These are phyloP conservation scores for Halophytophthora polymorphica DNA, from an alignment of 352 stramenopile genomes.

Conservation along the genomic window DNA sequence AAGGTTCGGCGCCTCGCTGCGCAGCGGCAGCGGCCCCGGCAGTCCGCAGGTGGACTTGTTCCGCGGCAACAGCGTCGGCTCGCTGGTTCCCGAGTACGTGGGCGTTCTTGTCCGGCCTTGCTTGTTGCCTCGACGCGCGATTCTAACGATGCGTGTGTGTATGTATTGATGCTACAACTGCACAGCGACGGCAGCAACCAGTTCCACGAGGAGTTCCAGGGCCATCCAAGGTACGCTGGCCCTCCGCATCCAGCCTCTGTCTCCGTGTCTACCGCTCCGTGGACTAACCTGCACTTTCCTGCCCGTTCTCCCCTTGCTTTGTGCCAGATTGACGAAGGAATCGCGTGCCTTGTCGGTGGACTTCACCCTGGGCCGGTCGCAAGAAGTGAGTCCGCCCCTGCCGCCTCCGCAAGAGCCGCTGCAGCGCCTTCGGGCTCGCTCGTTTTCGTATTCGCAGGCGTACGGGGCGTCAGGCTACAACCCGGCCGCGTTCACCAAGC, in stretches of 20 bases:
- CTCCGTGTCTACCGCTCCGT: neutral
- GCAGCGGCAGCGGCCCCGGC: constrained; percentile 15
- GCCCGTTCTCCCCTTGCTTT: constrained; percentile 5
- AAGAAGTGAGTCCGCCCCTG: constrained; percentile 58
- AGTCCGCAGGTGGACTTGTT: constrained; percentile 27
- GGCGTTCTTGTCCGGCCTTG: neutral
- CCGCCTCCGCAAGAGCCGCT: constrained; percentile 62
- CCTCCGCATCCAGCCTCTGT: neutral
- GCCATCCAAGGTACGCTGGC: constrained; percentile 17
- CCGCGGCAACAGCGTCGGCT: constrained; percentile 21
- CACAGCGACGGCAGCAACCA: constrained; percentile 32
- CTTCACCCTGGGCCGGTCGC: constrained; percentile 55
- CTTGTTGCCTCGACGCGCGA: neutral
- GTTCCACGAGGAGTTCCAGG: constrained; percentile 31
- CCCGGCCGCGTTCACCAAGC: constrained; percentile 35
- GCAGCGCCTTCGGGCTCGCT: constrained; percentile 66
- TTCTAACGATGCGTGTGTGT: constrained; percentile 12
- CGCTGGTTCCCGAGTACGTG: constrained; percentile 33
- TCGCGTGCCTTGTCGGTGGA: constrained; percentile 71
- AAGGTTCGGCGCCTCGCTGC: constrained; percentile 36
- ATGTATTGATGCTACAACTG: neutral
- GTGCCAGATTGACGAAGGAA: constrained; percentile 50
- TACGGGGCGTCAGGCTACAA: constrained; percentile 57
- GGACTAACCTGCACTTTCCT: neutral
- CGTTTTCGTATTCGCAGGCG: constrained; percentile 69